A percentile compares a stretch with the other conserved stretches of the same genome.
phyloP scores from a whole-genome alignment of 805 yeast genomes.

The Lipomyces starkeyi region DNA sequence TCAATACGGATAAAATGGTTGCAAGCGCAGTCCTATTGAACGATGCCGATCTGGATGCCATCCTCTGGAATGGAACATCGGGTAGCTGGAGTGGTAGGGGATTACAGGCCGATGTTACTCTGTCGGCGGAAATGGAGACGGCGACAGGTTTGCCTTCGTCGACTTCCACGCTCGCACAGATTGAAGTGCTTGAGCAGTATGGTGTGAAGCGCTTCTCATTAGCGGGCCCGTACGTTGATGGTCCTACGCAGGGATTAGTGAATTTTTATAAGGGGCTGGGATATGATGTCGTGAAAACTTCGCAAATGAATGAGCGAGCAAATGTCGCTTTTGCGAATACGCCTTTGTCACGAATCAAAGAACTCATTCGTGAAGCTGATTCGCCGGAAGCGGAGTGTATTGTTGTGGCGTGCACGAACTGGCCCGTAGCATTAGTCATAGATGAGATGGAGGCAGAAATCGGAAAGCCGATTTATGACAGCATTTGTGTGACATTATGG shows the following conservation, averaged over 20 bases:
- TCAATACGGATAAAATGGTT: conserved; percentile 24
- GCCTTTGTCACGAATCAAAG: conserved; percentile 19
- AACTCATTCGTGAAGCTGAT: conserved; percentile 26
- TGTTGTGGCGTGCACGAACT: conserved; percentile 28
- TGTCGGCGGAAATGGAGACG: conserved; percentile 16
- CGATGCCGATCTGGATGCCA: conserved; percentile 26
- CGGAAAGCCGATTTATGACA: conserved; percentile 26
- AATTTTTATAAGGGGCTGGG: conserved; percentile 23
- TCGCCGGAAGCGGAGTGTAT: conserved; percentile 28
- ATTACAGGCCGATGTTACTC: conserved; percentile 16
- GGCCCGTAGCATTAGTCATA: conserved; percentile 27
- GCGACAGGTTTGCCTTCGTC: conserved; percentile 26
- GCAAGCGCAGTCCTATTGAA: conserved; percentile 17
- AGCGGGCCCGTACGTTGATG: conserved; percentile 29
- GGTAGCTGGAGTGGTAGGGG: conserved; percentile 28
- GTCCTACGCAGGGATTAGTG: conserved; percentile 29
- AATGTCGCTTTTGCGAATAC: conserved; percentile 27
- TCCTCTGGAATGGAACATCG: conserved; percentile 30
- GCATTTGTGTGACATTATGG: conserved; percentile 26
- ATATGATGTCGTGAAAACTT: conserved; percentile 23
- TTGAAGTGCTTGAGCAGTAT: conserved; percentile 25
- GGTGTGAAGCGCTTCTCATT: conserved; percentile 22
- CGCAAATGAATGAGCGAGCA: conserved; percentile 28
- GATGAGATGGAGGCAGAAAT: conserved; percentile 29
- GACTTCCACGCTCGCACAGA: conserved; percentile 27